Evolutionary conservation across 495 filamentous ascomycete species (phyloP), one percentile per base, ranked within the genome.

Genomic region (Penicillium ochrochloron): DNA sequence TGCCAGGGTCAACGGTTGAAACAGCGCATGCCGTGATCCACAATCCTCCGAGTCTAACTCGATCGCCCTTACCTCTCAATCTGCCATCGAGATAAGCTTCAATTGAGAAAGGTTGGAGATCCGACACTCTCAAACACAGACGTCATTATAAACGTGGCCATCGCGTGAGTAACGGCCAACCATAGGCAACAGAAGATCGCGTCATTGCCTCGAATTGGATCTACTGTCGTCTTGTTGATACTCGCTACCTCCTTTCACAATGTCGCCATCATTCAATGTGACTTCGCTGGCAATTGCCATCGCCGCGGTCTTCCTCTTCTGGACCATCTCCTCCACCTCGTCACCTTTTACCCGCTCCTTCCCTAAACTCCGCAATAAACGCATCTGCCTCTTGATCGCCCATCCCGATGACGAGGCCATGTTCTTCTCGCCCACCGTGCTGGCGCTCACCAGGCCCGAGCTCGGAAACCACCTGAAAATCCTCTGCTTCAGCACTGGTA

Each of bases 381-480:
- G 90, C 64, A 92, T 97, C 65, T 90, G 90, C 70, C 84, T 99
- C 31, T 81, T 99, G 41, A 98, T 99, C 74, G 95, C 95, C 5
- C 95, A 99, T 77, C 95, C 95, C 0, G 95, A 99, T 75, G 95
- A 99, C 65, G 95, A 99, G 81, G 96, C 95, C 68, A 99, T 99
- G 95, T 99, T 99, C 82, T 99, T 99, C 78, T 87, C 94, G 63
- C 95, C 95, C 0, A 90, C 92, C 0, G 84, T 99, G 3, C 80
- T 96, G 58, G 87, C 89, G 6, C 83, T 99, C 31, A 92, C 93
- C 17, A 83, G 85, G 23, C 82, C 90, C 72, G 85, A 87, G 61
- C 77, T 89, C 23, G 90, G 92, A 1, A 99, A 99, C 71, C 92
- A 93, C 70, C 82, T 99, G 65, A 93, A 94, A 76, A 95, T 99